Evolutionary conservation across 1,139 yeast species (phyloP), one percentile per base, ranked within the genome.

Genomic region (Yamadazyma mexicana): DNA sequence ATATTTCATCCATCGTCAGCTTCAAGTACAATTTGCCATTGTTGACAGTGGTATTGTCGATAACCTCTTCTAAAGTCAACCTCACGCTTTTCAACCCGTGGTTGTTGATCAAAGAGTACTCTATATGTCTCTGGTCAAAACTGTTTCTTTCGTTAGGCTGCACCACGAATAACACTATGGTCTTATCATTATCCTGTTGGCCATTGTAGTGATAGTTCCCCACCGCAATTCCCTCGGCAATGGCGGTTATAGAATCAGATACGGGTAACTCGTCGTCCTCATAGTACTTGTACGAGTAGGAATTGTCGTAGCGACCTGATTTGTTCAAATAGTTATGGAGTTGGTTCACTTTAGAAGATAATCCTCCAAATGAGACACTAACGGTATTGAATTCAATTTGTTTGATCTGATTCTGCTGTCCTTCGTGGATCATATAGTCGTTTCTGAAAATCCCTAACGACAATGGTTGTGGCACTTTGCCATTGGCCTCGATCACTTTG

Each of bases 341-440:
- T 51, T 78, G 72, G 16, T 95, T 87, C 16, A 88, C 91, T 56
- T 83, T 85, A 11, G 88, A 62, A 1, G 96, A 84, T 40, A 92
- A 71, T 0, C 95, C 97, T 17, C 95, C 97, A 69, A 92, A 92
- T 1, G 98, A 89, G 2, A 92, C 96, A 53, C 96, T 85, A 3
- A 92, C 91, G 1, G 98, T 89, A 61, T 92, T 92, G 67, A 91
- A 92, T 59, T 92, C 99, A 39, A 92, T 91, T 61, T 94, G 98
- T 57, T 91, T 91, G 55, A 92, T 83, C 23, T 64, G 62, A 20
- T 44, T 43, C 16, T 63, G 59, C 20, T 62, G 61, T 15, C 59
- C 64, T 22, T 68, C 61, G 52, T 88, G 86, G 31, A 87, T 72
- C 81, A 92, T 81, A 54, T 91, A 92, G 56, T 92, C 98, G 0